Base-by-base conservation (phyloP, 345 rosid genomes). In the Iberis pinnata region DNA sequence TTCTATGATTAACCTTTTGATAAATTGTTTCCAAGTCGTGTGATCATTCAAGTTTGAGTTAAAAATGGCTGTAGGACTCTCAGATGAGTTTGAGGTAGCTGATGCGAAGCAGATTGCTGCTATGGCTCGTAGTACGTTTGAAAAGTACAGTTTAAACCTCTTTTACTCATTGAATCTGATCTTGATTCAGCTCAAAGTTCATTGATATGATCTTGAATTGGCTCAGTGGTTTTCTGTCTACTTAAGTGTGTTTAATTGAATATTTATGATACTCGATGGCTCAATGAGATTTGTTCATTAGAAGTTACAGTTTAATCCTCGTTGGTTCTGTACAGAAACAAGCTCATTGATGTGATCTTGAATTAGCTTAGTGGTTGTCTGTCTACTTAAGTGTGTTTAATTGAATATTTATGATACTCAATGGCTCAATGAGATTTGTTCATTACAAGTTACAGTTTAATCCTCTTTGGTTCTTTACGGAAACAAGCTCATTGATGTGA, bases 71-170 rank as follows among this genome's bases (percentile, higher is more conserved):
- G 71, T 67, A 71, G 96, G 84, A 48, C 67, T 82, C 49, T 71
- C 45, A n/a, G 68, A 71, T 56, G 65, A 75, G 49, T 63, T 75
- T 45, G 56, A 53, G 26, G 83, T 84, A 72, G 95, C 84, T 63
- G 95, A 87, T 74, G 79, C 79, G 2, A 76, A 72, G 67, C 76
- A 79, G 67, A 88, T 90, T 67, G 98, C 88, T 41, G 43, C 35
- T 18, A 60, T 80, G 78, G 98, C 88, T 64, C 73, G 75, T 46
- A 71, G 75, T 48, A 68, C 79, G 20, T 88, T 70, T 63, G 71
- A 83, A 44, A 82, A 69, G 96, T 84, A 73, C n/a, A n/a, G 53
- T 36, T 50, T 26, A 1, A 32, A 22, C 46, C 3, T 35, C 9
- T 15, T 39, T 33, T 19, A 32, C 3, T 33, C 44, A 44, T 1